Conservation (phyloP, 2,329 filamentous ascomycete species). For the Alternaria gaisen region DNA sequence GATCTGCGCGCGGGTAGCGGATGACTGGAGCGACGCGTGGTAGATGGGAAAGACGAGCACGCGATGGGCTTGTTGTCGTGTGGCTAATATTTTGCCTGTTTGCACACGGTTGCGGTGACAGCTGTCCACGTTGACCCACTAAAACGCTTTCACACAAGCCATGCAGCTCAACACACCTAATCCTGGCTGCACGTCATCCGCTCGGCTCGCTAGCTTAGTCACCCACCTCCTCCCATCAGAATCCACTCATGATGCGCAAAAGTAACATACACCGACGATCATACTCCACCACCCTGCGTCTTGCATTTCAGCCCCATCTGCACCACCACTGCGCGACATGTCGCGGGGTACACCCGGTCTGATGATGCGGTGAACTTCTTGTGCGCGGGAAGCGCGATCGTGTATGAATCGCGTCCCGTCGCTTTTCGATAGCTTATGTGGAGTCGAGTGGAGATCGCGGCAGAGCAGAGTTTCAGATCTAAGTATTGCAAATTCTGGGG, state of each 20-base stretch:
- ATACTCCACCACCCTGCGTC: constrained; percentile 16
- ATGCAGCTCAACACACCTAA: constrained; percentile 11
- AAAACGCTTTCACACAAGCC: constrained; percentile 8
- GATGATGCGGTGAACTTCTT: constrained; percentile 15
- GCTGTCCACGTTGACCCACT: constrained; percentile 19
- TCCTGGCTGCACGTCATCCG: constrained; percentile 25
- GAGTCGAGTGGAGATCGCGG: constrained; percentile 10
- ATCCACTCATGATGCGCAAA: constrained; percentile 3
- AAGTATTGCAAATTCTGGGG: constrained; percentile 11
- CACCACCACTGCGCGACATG: constrained; percentile 30
- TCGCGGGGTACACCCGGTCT: constrained; percentile 21
- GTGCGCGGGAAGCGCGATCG: constrained; percentile 6
- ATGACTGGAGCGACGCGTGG: background rate
- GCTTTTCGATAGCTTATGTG: constrained; percentile 14
- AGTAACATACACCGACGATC: background rate
- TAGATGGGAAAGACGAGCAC: constrained; percentile 2
- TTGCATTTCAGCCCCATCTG: constrained; percentile 11
- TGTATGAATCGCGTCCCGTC: constrained; percentile 12
- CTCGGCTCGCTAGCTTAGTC: constrained; percentile 13
- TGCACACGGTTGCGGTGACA: constrained; percentile 25
- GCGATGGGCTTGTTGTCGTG: constrained; percentile 1
- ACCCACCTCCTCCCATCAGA: background rate
- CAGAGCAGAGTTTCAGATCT: constrained; percentile 9
- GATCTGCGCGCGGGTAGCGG: background rate
- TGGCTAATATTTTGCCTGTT: constrained; percentile 8